Evolutionary conservation across 78 protist genomes (phyloP).

Genomic region (Cavenderia fasciculata): DNA sequence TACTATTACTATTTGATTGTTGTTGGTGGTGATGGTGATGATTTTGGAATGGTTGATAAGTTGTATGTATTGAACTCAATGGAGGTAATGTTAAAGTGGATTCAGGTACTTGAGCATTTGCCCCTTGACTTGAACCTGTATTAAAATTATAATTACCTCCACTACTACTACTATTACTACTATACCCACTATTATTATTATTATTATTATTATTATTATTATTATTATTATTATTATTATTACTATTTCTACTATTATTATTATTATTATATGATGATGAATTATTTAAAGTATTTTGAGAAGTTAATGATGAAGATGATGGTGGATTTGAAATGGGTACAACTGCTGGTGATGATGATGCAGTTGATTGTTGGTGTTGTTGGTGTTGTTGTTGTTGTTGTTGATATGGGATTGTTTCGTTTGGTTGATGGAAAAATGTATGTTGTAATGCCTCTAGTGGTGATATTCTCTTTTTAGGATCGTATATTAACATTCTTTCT

Average conservation of each 20-base stretch:
- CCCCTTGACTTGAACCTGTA: too few species aligned
- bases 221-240: slow-evolving; percentile 10
- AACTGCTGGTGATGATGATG: slow-evolving; percentile 8
- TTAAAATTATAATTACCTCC: too few species aligned
- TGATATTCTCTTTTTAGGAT: slow-evolving; percentile 88
- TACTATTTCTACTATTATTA: slow-evolving; percentile 5
- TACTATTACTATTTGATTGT: too few species aligned
- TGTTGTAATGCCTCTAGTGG: slow-evolving; percentile 90
- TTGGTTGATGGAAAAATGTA: slow-evolving; percentile 74
- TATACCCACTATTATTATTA: too few species aligned
- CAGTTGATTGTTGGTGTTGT: slow-evolving; percentile 4
- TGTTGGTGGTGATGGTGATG: too few species aligned
- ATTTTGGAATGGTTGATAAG: too few species aligned
- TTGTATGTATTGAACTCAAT: too few species aligned
- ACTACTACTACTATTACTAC: too few species aligned
- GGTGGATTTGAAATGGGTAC: neutral
- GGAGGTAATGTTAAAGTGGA: too few species aligned
- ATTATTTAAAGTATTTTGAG: slow-evolving; percentile 1
- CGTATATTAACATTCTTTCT: slow-evolving; percentile 83
- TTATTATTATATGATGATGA: neutral
- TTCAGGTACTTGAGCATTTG: too few species aligned
- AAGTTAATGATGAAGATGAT: neutral
- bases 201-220: slow-evolving; percentile 1
- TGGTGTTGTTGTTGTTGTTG: neutral
- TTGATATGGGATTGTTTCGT: neutral